A percentile compares a stretch with the other conserved stretches of the same genome.
Conservation (phyloP, 106 monocot genomes). For the Platanthera guangdongensis region DNA sequence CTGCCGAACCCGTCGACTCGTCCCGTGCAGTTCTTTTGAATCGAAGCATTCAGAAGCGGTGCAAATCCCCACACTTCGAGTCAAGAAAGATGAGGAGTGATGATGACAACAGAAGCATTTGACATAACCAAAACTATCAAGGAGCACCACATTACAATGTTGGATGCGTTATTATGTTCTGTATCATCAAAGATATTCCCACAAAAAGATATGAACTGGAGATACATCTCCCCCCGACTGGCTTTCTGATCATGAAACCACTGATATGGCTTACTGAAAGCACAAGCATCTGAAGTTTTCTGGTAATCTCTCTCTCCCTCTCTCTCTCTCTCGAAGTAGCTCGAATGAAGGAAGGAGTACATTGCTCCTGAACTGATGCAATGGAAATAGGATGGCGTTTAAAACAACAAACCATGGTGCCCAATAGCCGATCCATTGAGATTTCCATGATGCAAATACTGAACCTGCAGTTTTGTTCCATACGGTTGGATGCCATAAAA, state of each 20-base stretch:
- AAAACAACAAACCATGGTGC: slow-evolving; percentile 9
- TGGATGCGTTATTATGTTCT: slow-evolving; percentile 5
- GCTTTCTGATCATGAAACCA: slow-evolving; percentile 6
- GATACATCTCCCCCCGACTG: neutral
- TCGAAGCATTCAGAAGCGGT: neutral
- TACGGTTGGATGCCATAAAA: slow-evolving; percentile 22
- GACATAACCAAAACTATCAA: neutral
- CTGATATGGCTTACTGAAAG: neutral
- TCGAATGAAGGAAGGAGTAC: neutral
- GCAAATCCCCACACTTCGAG: neutral
- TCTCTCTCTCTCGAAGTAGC: too few relatives aligned
- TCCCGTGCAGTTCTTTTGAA: too few relatives aligned
- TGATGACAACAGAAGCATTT: neutral
- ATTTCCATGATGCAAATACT: slow-evolving; percentile 11
- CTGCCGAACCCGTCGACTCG: neutral
- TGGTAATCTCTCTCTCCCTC: too few relatives aligned
- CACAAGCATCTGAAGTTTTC: neutral
- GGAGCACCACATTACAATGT: neutral
- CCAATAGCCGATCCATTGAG: slow-evolving; percentile 11
- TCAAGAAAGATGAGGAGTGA: neutral
- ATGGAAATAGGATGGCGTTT: neutral
- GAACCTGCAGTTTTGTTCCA: slow-evolving; percentile 22
- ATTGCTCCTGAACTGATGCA: neutral
- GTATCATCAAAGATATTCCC: neutral
- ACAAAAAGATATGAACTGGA: neutral